Percentiles rank a stretch among this genome's conserved stretches.
Evolutionary conservation across 2,329 filamentous ascomycete genomes (phyloP).

Genomic region (Fonsecaea multimorphosa): DNA sequence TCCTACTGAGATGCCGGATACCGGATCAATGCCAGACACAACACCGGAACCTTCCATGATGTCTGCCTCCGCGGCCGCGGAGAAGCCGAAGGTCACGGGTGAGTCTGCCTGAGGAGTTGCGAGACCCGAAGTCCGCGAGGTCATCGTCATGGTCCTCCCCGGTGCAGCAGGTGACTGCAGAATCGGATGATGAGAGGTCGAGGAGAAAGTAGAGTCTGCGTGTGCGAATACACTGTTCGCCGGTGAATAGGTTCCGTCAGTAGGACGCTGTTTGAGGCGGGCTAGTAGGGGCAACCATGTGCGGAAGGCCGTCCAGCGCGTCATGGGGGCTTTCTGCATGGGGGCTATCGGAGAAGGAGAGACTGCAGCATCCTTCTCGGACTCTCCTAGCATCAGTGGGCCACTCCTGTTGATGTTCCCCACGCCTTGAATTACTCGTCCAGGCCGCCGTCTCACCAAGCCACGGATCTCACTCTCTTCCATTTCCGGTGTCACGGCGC

Average conservation of each 20-base stretch:
- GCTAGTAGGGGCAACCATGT: slow-evolving; percentile 6
- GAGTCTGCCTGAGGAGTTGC: slow-evolving; percentile 12
- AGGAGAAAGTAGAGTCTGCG: slow-evolving; percentile 16
- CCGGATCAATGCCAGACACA: neutral
- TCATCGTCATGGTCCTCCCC: slow-evolving; percentile 20
- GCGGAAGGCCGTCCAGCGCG: slow-evolving; percentile 15
- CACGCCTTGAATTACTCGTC: slow-evolving; percentile 4
- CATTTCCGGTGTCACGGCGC: slow-evolving; percentile 24
- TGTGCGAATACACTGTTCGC: slow-evolving; percentile 21
- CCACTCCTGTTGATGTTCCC: slow-evolving; percentile 5
- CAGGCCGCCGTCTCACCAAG: slow-evolving; percentile 21
- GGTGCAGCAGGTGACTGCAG: slow-evolving; percentile 16
- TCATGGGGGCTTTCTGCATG: neutral
- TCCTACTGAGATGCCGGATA: neutral
- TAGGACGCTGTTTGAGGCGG: neutral
- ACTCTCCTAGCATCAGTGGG: neutral
- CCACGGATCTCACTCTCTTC: slow-evolving; percentile 25
- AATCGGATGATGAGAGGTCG: slow-evolving; percentile 23
- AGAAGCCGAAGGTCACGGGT: slow-evolving; percentile 12
- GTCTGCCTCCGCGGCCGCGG: neutral
- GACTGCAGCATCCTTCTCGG: neutral
- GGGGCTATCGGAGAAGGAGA: slow-evolving; percentile 9
- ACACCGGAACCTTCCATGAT: slow-evolving; percentile 6
- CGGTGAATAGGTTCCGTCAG: neutral
- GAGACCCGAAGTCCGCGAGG: slow-evolving; percentile 16